A percentile compares a stretch with the other conserved stretches of the same genome.
Conservation (phyloP, 2,329 filamentous ascomycete species). For the Coniella vitis region DNA sequence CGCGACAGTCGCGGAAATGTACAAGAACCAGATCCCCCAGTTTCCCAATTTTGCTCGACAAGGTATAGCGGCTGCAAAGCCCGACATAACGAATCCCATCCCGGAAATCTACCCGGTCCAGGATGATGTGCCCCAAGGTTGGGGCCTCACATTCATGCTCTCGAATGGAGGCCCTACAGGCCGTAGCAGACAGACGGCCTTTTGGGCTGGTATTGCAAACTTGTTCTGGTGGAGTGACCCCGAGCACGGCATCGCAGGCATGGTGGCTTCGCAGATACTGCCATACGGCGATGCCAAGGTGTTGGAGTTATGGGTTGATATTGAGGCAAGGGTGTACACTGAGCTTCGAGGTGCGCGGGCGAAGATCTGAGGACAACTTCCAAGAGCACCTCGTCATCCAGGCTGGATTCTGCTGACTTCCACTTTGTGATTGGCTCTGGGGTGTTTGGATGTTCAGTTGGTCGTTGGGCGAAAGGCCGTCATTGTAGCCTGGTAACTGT, state of each 20-base stretch:
- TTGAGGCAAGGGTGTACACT: conserved; percentile 28
- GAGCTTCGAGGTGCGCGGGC: background rate
- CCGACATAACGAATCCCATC: conserved; percentile 36
- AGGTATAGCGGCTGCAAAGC: conserved; percentile 35
- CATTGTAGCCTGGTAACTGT: no score
- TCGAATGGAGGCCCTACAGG: conserved; percentile 39
- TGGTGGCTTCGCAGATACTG: conserved; percentile 39
- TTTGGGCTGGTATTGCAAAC: conserved; percentile 52
- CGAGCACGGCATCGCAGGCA: conserved; percentile 46
- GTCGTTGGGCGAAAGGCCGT: no score
- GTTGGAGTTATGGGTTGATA: conserved; percentile 27
- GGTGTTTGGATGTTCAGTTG: no score
- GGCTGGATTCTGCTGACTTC: background rate
- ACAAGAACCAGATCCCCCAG: conserved; percentile 50
- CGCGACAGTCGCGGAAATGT: conserved; percentile 53
- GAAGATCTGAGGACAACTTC: background rate
- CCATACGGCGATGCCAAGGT: conserved; percentile 35
- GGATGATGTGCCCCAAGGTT: conserved; percentile 47
- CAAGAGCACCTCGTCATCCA: background rate
- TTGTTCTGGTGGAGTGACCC: conserved; percentile 53
- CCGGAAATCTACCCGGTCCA: conserved; percentile 41
- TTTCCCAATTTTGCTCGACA: conserved; percentile 41
- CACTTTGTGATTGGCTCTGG: no score
- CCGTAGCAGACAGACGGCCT: conserved; percentile 37
- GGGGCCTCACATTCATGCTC: conserved; percentile 51